Base-by-base conservation (phyloP, 805 yeast genomes). In the Scheffersomyces ergatensis region DNA sequence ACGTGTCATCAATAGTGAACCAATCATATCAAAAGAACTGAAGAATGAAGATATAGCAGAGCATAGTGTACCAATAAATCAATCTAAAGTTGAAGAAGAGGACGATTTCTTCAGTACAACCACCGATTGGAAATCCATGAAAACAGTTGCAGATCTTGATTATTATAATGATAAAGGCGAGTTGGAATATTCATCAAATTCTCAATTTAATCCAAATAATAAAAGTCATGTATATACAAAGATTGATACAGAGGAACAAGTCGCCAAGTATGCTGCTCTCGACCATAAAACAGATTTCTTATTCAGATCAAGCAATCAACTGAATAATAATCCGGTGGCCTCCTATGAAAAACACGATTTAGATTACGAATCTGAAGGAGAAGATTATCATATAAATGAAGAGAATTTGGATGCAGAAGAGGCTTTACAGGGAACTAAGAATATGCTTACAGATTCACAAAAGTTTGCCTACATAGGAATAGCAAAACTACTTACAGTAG, bases 401-500 rank as follows among this genome's bases (percentile, higher is more conserved):
- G 82, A 67, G 23, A 59, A 59, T 20, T 34, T 69, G 8, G 71
- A 67, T 46, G 78, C 88, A 0, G 62, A 64, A n/a, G 79, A 77
- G 34, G 95, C 90, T 42, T 67, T 93, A 47, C 78, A 79, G 39
- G 77, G 92, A 1, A 93, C 97, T 4, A 88, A 83, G 57, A 77
- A 80, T 18, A 77, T 93, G 78, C 72, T 93, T 13, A 73, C 81
- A 6, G 98, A 89, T 14, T 71, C 84, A 13, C 97, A 93, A 59
- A 83, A 87, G 53, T 83, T 90, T 46, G 98, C 98, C 2, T 93
- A 93, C 56, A 85, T 86, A 5, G 98, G 97, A 0, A 72, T 92
- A 8, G 81, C 85, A 7, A 84, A 86, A 50, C 74, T 93, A 26
- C 73, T 85, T 5, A 76, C 83, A 38, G 86, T 85, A 18, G 86